Evolutionary conservation across 2,329 filamentous ascomycete genomes (phyloP).

Genomic region (Talaromyces sp.): DNA sequence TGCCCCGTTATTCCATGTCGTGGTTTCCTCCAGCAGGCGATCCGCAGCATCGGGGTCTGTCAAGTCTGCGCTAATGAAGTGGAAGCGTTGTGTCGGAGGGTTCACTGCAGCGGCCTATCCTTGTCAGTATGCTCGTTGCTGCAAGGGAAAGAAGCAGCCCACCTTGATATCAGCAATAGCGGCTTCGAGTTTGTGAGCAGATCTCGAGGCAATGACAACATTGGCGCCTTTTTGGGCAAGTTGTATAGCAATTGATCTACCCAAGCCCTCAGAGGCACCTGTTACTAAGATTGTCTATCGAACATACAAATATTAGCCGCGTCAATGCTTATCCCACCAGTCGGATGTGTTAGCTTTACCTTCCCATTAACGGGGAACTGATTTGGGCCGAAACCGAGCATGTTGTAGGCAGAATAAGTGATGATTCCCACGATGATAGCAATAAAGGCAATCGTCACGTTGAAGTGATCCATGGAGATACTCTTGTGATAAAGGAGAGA

Average conservation of each 20-base stretch:
- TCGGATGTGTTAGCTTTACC: constrained; percentile 48
- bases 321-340: not conserved
- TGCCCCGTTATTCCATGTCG: constrained; percentile 70
- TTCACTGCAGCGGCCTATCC: constrained; percentile 62
- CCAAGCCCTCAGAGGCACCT: constrained; percentile 91
- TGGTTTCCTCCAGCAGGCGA: constrained; percentile 67
- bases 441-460: constrained; percentile 28
- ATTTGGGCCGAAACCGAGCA: constrained; percentile 52
- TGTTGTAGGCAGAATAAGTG: constrained; percentile 34
- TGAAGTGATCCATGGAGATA: constrained; percentile 25
- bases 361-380: constrained; percentile 81
- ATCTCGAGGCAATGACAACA: constrained; percentile 79
- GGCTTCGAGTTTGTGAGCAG: constrained; percentile 67
- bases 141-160: constrained; percentile 20
- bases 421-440: constrained; percentile 33
- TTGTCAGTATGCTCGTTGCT: constrained; percentile 15
- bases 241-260: constrained; percentile 68
- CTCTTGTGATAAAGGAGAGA: not conserved
- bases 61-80: constrained; percentile 79
- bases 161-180: constrained; percentile 66
- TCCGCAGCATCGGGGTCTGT: constrained; percentile 66
- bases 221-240: constrained; percentile 82
- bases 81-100: constrained; percentile 70
- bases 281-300: constrained; percentile 80
- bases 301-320: not conserved